phyloP scores from a whole-genome alignment of 2,329 filamentous ascomycete genomes.

The Hymenoscyphus albidus region DNA sequence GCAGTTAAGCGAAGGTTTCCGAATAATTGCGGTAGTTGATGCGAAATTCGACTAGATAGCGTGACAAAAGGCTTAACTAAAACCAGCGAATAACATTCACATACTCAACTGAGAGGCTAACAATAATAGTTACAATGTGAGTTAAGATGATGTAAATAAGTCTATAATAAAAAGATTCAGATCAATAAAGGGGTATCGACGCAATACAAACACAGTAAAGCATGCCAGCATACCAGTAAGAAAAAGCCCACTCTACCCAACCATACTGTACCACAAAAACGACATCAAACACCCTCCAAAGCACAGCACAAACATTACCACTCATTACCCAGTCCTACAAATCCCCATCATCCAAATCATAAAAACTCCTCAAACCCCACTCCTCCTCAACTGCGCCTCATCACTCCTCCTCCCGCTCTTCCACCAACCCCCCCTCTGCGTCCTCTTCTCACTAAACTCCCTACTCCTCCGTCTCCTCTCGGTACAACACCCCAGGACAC shows the following conservation, averaged over 20 bases:
- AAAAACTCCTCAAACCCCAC: slow-evolving; percentile 17
- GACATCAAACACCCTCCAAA: neutral
- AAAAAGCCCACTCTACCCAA: neutral
- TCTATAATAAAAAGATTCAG: neutral
- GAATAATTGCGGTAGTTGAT: too few species aligned
- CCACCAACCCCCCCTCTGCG: neutral
- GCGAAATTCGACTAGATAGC: too few species aligned
- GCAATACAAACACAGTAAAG: neutral
- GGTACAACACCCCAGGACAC: slow-evolving; percentile 31
- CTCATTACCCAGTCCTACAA: neutral
- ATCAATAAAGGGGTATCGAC: neutral
- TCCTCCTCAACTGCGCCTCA: slow-evolving; percentile 23
- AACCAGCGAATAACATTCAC: too few species aligned
- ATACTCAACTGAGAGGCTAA: too few species aligned
- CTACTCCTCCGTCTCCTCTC: slow-evolving; percentile 22
- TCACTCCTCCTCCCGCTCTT: slow-evolving; percentile 21
- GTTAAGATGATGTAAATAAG: neutral
- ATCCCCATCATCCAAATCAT: neutral
- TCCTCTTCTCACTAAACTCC: slow-evolving; percentile 30
- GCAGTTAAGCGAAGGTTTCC: too few species aligned
- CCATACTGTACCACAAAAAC: neutral
- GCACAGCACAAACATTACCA: neutral
- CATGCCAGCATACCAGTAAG: neutral
- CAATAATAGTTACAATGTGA: too few species aligned
- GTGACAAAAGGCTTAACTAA: too few species aligned